Evolutionary conservation across 768 basidiomycete genomes (phyloP).

Genomic region (Mycena alexandri): DNA sequence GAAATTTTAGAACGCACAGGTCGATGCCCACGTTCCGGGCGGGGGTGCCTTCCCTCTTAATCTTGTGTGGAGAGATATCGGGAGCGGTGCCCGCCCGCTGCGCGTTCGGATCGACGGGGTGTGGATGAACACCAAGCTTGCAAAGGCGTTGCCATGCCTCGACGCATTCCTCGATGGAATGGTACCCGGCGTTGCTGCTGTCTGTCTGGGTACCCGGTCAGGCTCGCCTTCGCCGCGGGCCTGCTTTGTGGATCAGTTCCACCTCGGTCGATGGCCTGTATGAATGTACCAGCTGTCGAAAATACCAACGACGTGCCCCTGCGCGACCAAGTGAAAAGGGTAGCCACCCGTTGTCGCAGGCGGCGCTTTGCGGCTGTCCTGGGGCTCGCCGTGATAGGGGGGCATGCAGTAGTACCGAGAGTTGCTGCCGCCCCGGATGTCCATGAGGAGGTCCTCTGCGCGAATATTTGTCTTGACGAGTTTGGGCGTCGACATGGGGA

Average conservation of each 20-base stretch:
- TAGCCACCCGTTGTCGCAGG: neutral
- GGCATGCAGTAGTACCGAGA: neutral
- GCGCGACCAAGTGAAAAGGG: slow-evolving; percentile 3
- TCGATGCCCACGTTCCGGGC: too few relatives aligned
- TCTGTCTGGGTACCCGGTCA: neutral
- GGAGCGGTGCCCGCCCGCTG: neutral
- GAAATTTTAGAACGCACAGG: too few relatives aligned
- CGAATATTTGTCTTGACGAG: neutral
- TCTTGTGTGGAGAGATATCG: neutral
- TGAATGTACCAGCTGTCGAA: slow-evolving; percentile 19
- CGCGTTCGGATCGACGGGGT: slow-evolving; percentile 13
- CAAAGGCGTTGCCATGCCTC: slow-evolving; percentile 15
- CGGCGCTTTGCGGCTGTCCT: too few relatives aligned
- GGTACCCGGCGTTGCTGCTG: neutral
- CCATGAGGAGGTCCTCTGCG: neutral
- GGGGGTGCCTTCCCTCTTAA: too few relatives aligned
- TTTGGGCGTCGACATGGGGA: too few relatives aligned
- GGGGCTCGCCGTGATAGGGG: neutral
- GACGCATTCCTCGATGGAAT: neutral
- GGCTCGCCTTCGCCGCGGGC: neutral
- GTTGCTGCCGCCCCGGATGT: neutral
- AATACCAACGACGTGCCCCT: neutral
- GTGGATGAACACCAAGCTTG: slow-evolving; percentile 1
- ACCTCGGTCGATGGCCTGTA: too few relatives aligned
- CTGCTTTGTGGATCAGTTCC: too few relatives aligned